Evolutionary conservation across 2,329 filamentous ascomycete genomes (phyloP).

Genomic region (Elsinoe batatas): DNA sequence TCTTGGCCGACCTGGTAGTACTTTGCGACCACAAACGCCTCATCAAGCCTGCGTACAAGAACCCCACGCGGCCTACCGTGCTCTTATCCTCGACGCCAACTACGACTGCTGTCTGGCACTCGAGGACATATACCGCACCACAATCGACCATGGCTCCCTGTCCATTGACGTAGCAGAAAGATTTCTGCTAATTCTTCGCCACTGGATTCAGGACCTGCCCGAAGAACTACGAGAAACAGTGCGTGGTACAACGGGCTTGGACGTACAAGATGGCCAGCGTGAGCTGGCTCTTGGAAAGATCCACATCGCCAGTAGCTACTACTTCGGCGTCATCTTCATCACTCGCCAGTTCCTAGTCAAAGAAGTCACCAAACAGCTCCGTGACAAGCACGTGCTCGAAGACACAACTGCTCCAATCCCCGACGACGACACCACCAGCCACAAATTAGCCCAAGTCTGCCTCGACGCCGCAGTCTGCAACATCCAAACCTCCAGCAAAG

Average conservation of each 20-base stretch:
- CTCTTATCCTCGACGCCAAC: neutral
- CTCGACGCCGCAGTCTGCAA: slow-evolving; percentile 47
- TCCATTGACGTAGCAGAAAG: neutral
- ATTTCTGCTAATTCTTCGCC: neutral
- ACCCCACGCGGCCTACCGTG: neutral
- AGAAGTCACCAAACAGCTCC: slow-evolving; percentile 26
- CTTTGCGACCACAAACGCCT: slow-evolving; percentile 14
- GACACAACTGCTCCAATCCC: slow-evolving; percentile 12
- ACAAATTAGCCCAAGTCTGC: slow-evolving; percentile 43
- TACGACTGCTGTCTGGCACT: neutral
- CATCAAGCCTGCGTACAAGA: neutral
- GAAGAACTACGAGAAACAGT: neutral
- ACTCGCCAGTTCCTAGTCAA: slow-evolving; percentile 48
- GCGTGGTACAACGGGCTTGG: neutral
- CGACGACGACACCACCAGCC: slow-evolving; percentile 19
- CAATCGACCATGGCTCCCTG: neutral
- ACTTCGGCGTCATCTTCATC: slow-evolving; percentile 49
- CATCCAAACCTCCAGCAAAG: slow-evolving; percentile 44
- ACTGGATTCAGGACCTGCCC: neutral
- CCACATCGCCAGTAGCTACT: slow-evolving; percentile 49
- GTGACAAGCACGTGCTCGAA: neutral
- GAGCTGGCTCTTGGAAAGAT: slow-evolving; percentile 21
- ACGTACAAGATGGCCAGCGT: neutral
- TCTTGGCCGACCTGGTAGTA: slow-evolving; percentile 36
- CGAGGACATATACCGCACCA: neutral